Base-by-base conservation (phyloP, 2,329 filamentous ascomycete genomes). In the Basipetospora chlamydospora region DNA sequence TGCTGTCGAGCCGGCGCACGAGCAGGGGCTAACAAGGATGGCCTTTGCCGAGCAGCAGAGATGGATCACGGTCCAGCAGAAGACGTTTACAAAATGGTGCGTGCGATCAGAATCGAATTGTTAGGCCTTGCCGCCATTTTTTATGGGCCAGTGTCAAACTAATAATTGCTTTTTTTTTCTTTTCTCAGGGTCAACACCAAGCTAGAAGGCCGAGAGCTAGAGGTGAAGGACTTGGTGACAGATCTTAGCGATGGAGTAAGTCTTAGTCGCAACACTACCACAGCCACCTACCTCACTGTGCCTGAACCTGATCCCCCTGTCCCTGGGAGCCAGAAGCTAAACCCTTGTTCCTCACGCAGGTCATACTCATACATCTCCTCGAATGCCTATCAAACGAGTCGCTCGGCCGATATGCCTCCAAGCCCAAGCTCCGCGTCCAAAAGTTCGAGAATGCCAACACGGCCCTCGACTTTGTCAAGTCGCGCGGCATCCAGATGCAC, bases 381-480 rank as follows among this genome's bases (percentile, higher is more conserved):
- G 90, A 98, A 66, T 90, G 90, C 55, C 79, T 98, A 37, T 92
- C 87, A 43, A 79, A 79, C 54, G 90, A 96, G 59, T 93, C 87
- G 6, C 79, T 98, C 42, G 90, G 90, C 46, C 83, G 88, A 56
- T 98, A 98, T 72, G 90, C 90, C 44, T 83, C 88, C 37, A 92
- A 88, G 51, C 90, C 90, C 26, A 95, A 94, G 62, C 70, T 98
- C 47, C 85, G 90, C 40, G 90, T 98, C 36, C 90, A 98, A 63
- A 79, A 77, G 48, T 98, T 96, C 59, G 90, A 98, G 58, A 98
- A 98, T 70, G 88, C 90, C 57, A 96, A 96, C 64, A 79, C 87
- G 47, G 84, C 85, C 34, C 76, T 98, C 43, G 79, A 95, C 58
- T 98, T 90, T 51, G 86, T 98, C 63, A 92, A 83, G 54, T 77